A percentile compares a stretch with the other conserved stretches of the same genome.
phyloP scores from a whole-genome alignment of 768 basidiomycete species.

The Russula compacta region DNA sequence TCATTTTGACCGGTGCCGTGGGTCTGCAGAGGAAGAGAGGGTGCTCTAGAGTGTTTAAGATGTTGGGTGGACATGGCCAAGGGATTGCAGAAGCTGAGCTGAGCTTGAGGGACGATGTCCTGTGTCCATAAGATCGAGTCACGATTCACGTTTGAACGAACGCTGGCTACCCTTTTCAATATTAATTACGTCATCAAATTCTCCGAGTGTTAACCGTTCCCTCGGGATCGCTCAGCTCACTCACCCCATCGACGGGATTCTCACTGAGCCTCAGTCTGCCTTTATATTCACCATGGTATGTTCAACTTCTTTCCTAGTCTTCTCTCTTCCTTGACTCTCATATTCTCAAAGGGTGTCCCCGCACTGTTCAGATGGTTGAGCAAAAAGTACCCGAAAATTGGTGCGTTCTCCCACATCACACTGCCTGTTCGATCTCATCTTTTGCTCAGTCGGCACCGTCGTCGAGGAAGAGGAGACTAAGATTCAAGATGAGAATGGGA shows the following conservation, averaged over 20 bases:
- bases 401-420: conserved; percentile 34
- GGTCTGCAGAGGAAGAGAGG: conserved; percentile 3
- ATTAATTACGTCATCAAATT: not conserved
- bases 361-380: conserved; percentile 98
- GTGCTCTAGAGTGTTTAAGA: not conserved
- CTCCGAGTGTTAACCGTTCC: too few relatives aligned
- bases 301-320: not conserved
- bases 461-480: conserved; percentile 76
- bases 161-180: not conserved
- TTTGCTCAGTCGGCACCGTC: conserved; percentile 55
- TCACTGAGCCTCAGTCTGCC: too few relatives aligned
- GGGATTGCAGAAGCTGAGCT: not conserved
- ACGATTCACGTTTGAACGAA: not conserved
- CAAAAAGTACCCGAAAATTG: conserved; percentile 97
- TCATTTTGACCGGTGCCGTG: conserved; percentile 2
- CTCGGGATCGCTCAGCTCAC: too few relatives aligned
- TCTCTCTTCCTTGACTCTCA: not conserved
- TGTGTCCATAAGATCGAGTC: not conserved
- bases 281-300: conserved; percentile 5
- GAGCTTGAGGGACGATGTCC: too few relatives aligned
- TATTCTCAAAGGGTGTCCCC: conserved; percentile 71
- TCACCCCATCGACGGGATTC: too few relatives aligned
- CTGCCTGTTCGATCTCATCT: not conserved
- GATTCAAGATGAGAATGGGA: conserved; percentile 57
- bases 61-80: not conserved